Base-by-base conservation (phyloP, 2,329 filamentous ascomycete species). In the Arthroderma sp. region DNA sequence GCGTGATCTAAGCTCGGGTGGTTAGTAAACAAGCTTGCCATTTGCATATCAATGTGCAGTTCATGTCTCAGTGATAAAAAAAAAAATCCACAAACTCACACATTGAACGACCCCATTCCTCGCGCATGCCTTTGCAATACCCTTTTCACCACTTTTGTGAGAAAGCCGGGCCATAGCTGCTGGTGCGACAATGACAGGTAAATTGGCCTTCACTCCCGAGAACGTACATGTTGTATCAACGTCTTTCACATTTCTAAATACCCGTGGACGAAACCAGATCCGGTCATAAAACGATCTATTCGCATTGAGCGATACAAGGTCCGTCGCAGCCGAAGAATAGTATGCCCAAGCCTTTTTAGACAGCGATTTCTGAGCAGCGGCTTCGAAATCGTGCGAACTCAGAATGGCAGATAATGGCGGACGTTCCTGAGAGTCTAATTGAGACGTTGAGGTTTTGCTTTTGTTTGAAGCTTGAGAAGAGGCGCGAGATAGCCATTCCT, bases 341-440 rank as follows among this genome's bases (percentile, higher is more conserved):
- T 94, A 95, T 11, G 82, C 86, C 87, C 87, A 95, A 1, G 87
- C 86, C 5, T 79, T 81, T 68, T 82, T 87, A 73, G 87, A 91
- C 85, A 94, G 91, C 45, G 86, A 76, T 31, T 77, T 70, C 57
- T 80, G 78, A 4, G 68, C 67, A 6, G 65, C 60, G 3, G 59
- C 52, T 49, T 69, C 65, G 46, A 71, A 69, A 51, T 70, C 68
- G 54, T 72, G 63, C 8, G 66, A 55, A 51, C 66, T 70, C 52
- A 72, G 64, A 47, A 70, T 63, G 42, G 68, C 60, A 48, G 65
- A 59, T 15, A 73, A 56, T 7, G 68, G 62, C 3, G 70, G 56
- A 2, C 15, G 15, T 22, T 22, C 15, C 15, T 22, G 15, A 22
- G 15, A 3, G 15, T 22, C 15, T 22, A 22, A 22, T 22, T 22